Conservation (phyloP, 2,329 filamentous ascomycete genomes). For the Ceratocystis cubensis region DNA sequence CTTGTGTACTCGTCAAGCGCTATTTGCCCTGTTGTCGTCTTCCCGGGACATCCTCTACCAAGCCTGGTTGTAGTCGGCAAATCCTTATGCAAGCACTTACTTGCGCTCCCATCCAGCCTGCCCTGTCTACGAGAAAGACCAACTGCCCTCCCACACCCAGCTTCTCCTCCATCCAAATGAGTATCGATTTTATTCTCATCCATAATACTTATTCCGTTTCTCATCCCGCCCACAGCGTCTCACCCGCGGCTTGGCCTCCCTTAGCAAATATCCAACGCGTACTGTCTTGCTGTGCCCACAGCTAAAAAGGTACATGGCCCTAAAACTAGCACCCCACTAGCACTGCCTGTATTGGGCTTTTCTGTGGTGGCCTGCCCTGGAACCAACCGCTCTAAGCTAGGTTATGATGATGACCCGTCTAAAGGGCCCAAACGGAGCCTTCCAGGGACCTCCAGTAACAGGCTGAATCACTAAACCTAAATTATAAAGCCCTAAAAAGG, state of each 20-base stretch:
- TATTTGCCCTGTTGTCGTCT: not conserved
- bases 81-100: conserved; percentile 21
- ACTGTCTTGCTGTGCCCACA: not conserved
- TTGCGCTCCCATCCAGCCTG: not conserved
- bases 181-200: too few species aligned
- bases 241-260: not conserved
- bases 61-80: conserved; percentile 14
- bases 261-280: not conserved
- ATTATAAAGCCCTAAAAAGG: not conserved
- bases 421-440: not conserved
- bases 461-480: not conserved
- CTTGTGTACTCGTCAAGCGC: not conserved
- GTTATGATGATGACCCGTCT: not conserved
- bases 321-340: not conserved
- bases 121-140: not conserved
- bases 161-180: too few species aligned
- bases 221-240: too few species aligned
- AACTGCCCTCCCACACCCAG: not conserved
- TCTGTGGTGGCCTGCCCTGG: not conserved
- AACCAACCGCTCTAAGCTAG: not conserved
- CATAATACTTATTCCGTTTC: too few species aligned
- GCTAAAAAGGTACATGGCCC: not conserved
- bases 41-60: not conserved
- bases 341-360: not conserved
- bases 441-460: not conserved